These are phyloP conservation scores for Vaccinium corymbosum DNA, from an alignment of 148 eudicot genomes.

Conservation along the genomic window DNA sequence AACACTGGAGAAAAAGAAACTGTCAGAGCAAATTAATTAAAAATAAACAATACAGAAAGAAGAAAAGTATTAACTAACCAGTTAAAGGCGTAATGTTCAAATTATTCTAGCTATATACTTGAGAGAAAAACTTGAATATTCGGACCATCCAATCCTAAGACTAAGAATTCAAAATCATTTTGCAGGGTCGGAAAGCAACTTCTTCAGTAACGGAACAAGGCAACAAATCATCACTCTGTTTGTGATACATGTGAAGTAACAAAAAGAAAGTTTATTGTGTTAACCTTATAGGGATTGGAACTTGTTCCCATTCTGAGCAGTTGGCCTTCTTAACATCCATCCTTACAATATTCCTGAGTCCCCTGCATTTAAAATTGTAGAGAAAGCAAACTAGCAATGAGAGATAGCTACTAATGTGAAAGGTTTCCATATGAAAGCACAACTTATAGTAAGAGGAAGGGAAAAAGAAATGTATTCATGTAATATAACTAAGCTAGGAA, in stretches of 20 bases:
- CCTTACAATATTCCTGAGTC: conserved; percentile 75
- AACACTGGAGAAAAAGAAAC: conserved; percentile 49
- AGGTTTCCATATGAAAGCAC: neutral
- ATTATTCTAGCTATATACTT: neutral
- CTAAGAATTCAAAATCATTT: neutral
- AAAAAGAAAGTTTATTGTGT: neutral
- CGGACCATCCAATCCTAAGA: neutral
- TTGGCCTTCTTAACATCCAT: conserved; percentile 57
- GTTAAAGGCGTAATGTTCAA: neutral
- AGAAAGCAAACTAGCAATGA: conserved; percentile 8
- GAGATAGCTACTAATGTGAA: neutral
- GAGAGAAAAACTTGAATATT: neutral
- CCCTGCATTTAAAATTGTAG: conserved; percentile 45
- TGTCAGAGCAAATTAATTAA: neutral
- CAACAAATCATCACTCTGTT: neutral
- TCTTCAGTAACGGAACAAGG: neutral
- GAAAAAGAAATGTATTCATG: neutral
- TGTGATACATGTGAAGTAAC: neutral
- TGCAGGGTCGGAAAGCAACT: neutral
- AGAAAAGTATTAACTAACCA: neutral
- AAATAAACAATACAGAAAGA: neutral
- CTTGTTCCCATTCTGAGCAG: conserved; percentile 72
- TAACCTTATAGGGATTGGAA: conserved; percentile 79
- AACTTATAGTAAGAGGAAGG: neutral
- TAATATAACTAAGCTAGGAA: neutral